Conservation (phyloP, 2,329 filamentous ascomycete species). For the Ascochyta rabiei region DNA sequence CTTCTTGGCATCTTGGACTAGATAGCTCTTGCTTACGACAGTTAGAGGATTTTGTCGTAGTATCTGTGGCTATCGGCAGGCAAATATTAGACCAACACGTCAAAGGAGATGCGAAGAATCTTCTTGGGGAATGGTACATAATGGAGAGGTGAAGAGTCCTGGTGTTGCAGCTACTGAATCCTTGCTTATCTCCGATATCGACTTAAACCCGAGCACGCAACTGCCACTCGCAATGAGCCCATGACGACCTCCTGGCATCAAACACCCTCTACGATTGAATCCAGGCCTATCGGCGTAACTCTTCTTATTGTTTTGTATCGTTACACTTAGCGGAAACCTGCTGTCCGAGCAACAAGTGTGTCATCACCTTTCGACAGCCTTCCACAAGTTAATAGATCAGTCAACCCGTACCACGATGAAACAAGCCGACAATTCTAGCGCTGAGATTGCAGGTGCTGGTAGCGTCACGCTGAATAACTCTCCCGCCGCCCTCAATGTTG, state of each 20-base stretch:
- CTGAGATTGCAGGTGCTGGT: constrained; percentile 10
- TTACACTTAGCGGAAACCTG: not conserved
- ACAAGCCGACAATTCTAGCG: not conserved
- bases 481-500: constrained; percentile 22
- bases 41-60: not conserved
- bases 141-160: not conserved
- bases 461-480: constrained; percentile 18
- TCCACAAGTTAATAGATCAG: no score
- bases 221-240: not conserved
- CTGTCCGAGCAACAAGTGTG: not conserved
- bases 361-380: not conserved
- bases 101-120: not conserved
- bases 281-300: not conserved
- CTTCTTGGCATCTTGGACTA: no score
- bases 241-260: not conserved
- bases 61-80: not conserved
- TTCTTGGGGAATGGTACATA: no score
- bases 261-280: not conserved
- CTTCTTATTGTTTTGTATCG: not conserved
- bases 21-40: no score
- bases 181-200: not conserved
- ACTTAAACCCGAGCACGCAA: constrained; percentile 11
- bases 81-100: no score
- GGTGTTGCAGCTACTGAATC: not conserved
- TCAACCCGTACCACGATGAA: constrained; percentile 11